A percentile compares a stretch with the other conserved stretches of the same genome.
phyloP scores from a whole-genome alignment of 2,329 filamentous ascomycete genomes.

The Hypoxylon sp. region DNA sequence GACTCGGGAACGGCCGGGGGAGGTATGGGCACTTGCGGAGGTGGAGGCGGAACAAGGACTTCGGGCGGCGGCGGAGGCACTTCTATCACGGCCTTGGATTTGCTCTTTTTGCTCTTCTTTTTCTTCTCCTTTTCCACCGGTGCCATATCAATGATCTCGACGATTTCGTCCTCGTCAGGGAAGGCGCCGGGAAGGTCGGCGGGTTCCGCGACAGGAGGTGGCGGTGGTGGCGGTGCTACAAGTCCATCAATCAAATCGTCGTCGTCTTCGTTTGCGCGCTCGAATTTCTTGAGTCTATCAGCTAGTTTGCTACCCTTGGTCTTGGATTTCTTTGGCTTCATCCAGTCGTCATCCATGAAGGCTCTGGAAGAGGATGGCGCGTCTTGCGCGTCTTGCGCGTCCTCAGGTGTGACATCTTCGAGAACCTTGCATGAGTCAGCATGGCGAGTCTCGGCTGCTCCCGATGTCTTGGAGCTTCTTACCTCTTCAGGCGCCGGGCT shows the following conservation, averaged over 20 bases:
- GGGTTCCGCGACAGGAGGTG: conserved; percentile 50
- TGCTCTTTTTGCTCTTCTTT: conserved; percentile 59
- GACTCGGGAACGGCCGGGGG: conserved; percentile 62
- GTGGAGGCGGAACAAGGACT: conserved; percentile 32
- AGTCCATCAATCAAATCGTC: conserved; percentile 52
- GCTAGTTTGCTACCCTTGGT: conserved; percentile 63
- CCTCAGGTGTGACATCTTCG: conserved; percentile 58
- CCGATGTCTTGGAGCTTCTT: conserved; percentile 46
- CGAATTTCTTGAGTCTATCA: conserved; percentile 68
- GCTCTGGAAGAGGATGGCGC: conserved; percentile 55
- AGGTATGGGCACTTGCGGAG: conserved; percentile 55
- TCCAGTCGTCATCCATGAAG: conserved; percentile 53
- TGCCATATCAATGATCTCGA: conserved; percentile 65
- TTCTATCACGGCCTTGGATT: conserved; percentile 49
- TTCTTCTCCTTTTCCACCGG: conserved; percentile 56
- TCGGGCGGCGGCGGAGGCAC: conserved; percentile 49
- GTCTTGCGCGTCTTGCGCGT: conserved; percentile 46
- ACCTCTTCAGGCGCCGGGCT: conserved; percentile 52
- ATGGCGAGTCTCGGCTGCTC: conserved; percentile 57
- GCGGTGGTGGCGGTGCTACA: conserved; percentile 55
- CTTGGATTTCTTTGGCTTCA: conserved; percentile 61
- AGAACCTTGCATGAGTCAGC: conserved; percentile 64
- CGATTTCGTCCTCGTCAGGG: conserved; percentile 56
- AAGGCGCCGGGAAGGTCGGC: conserved; percentile 51
- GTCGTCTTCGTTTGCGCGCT: conserved; percentile 56